Base-by-base conservation (phyloP, 306 rosid species). In the Acmispon strigosus region DNA sequence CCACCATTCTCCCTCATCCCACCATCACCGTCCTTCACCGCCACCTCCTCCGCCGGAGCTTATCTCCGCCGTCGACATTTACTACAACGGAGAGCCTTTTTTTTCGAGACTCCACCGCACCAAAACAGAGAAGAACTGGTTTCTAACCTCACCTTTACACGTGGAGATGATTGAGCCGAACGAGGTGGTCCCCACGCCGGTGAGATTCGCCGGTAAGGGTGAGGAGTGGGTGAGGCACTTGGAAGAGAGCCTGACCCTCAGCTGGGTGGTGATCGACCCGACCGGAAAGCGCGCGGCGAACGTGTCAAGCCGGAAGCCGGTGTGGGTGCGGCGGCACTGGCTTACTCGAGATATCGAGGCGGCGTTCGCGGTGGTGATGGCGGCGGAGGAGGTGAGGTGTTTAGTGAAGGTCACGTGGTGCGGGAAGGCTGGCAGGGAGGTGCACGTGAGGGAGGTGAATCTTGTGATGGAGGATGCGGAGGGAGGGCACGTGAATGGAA, bases 221-320 rank as follows among this genome's bases (percentile, higher is more conserved):
- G 77, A 74, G 17, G 82, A 74, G 27, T 80, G 80, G 76, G 11
- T 88, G 43, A 76, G 61, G 17, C 72, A 86, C 19, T 8, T 93
- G 15, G 90, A 84, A 55, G 87, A 90, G 8, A 85, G 70, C 36
- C 10, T 93, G 49, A 81, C 37, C 0, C 27, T 90, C 75, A 93
- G 90, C 78, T 93, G 98, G 98, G 78, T 93, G 10, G 12, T 90
- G 0, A 81, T 93, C 65, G 90, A 88, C 42, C 90, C 88, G 0
- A 34, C 43, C 15, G 34, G 42, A 6, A 78, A 83, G 1, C 74
- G 97, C 0, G 84, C 94, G 9, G 92, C 76, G 37, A 90, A 93
- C 17, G 11, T 90, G 0, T 90, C 98, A 0, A 88, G 97, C 77
- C 55, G 88, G 70, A 32, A 62, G 18, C 75, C 98, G 48, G 92